Percentiles rank a stretch among this genome's conserved stretches.
phyloP scores from a whole-genome alignment of 768 basidiomycete species.

The Melanogaster broomeanus region DNA sequence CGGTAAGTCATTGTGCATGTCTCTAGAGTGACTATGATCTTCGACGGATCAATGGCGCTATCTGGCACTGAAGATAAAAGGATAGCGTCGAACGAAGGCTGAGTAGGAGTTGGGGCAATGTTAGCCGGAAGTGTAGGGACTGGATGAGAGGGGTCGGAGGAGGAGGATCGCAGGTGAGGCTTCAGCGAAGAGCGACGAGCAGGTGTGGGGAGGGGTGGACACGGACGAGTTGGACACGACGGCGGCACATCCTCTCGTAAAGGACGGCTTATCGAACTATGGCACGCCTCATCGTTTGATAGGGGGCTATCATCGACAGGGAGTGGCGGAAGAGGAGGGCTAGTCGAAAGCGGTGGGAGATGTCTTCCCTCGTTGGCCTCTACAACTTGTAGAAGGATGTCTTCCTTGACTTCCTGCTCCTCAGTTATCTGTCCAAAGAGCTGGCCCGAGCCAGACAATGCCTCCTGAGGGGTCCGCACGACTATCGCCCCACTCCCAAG shows the following conservation, averaged over 20 bases:
- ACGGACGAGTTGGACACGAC: constrained; percentile 38
- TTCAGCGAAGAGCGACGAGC: constrained; percentile 41
- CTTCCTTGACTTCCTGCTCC: constrained; percentile 9
- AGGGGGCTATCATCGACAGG: constrained; percentile 29
- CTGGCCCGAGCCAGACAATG: constrained; percentile 43
- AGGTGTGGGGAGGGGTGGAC: constrained; percentile 21
- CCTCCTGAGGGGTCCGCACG: constrained; percentile 81
- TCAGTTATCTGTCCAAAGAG: constrained; percentile 8
- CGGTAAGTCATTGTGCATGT: constrained; percentile 67
- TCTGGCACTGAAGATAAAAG: constrained; percentile 61
- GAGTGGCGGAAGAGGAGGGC: constrained; percentile 56
- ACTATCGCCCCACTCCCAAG: constrained; percentile 75
- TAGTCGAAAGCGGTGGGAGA: constrained; percentile 34
- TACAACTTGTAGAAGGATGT: constrained; percentile 8
- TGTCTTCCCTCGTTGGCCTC: constrained; percentile 20
- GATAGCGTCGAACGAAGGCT: constrained; percentile 64
- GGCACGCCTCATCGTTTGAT: background rate
- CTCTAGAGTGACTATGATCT: constrained; percentile 71
- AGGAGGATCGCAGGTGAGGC: constrained; percentile 17
- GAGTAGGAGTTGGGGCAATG: constrained; percentile 44
- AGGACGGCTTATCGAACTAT: constrained; percentile 24
- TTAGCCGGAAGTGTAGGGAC: constrained; percentile 53
- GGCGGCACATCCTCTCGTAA: constrained; percentile 27
- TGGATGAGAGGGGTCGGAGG: constrained; percentile 41
- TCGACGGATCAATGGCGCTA: constrained; percentile 51